Base-by-base conservation (phyloP, 495 filamentous ascomycete genomes). In the Halenospora varia region DNA sequence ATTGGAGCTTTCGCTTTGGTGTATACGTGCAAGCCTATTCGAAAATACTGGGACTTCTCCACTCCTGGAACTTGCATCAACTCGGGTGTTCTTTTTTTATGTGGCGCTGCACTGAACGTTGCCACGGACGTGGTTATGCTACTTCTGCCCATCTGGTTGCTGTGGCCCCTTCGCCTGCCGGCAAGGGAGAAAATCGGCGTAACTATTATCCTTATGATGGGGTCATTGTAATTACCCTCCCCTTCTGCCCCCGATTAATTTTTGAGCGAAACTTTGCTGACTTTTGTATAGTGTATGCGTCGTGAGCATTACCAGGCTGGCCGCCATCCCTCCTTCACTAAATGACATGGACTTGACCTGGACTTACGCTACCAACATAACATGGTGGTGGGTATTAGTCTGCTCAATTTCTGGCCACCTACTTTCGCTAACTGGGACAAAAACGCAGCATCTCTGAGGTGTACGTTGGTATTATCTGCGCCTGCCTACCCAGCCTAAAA, bases 401-500 rank as follows among this genome's bases (percentile, higher is more conserved):
- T 40, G 23, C 20, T 8, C 13, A 11, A 25, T 13, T 26, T 17
- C 17, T 26, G 0, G 1, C 20, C 24, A 35, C 29, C 29, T 35
- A 4, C 4, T 57, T n/a, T 23, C 4, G 24, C 26, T 22, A 20
- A 22, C 2, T 17, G 26, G n/a, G n/a, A 56, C 2, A 48, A 39
- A 58, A 58, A 24, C 39, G 25, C 53, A 70, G 68, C 42, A 46
- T 71, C 18, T 48, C 64, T 60, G 91, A 96, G 70, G 88, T 96
- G 70, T 90, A 95, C 60, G 76, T 90, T 8, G 90, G 90, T 15
- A 87, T 96, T 51, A 86, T 92, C 44, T 93, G 88, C 59, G 90
- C 84, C 48, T 96, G 90, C 62, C 84, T 95, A 20, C 92, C 91
- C 9, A 90, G 86, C 23, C 73, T 96, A 56, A 96, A 96, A 65